Base-by-base conservation (phyloP, 2,329 filamentous ascomycete genomes). In the Aureobasidium sp. region DNA sequence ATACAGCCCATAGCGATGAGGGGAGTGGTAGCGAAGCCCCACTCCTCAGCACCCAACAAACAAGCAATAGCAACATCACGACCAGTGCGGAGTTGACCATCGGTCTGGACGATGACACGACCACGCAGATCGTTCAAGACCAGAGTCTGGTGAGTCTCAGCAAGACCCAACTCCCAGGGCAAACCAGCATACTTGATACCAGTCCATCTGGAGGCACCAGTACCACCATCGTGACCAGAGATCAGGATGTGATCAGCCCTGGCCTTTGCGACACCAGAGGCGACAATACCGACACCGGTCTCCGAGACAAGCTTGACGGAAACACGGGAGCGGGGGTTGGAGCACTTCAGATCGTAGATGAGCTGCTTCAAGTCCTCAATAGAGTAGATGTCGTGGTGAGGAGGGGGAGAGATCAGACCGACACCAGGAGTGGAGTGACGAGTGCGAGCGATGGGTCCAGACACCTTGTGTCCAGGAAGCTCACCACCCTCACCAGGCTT, bases 401-500 rank as follows among this genome's bases (percentile, higher is more conserved):
- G 93, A 67, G 93, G 92, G 46, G 93, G 93, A 26, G 91, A 96
- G 73, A 97, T 97, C 50, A 97, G 84, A 77, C 93, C 93, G 69
- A 97, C 93, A 76, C 93, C 93, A 67, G 93, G 91, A 6, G 93
- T 97, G 10, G 93, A 97, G 80, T 97, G 92, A 74, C 93, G 88
- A 62, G 93, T 97, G 70, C 90, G 89, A 63, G 91, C 93, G 75
- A 97, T 97, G 7, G 91, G 90, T 71, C 90, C 90, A 64, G 92
- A 94, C 32, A 97, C 93, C 79, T 97, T 97, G 82, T 97, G 91
- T 44, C 93, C 93, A 55, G 93, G 93, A 72, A 97, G 85, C 77
- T 97, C 93, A 83, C 93, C 93, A 80, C 93, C 93, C 77, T 97
- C 93, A 77, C 93, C 93, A 62, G 93, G 93, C 84, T 97, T 97